phyloP scores from a whole-genome alignment of 2,329 filamentous ascomycete genomes.

The Fusarium sp. region DNA sequence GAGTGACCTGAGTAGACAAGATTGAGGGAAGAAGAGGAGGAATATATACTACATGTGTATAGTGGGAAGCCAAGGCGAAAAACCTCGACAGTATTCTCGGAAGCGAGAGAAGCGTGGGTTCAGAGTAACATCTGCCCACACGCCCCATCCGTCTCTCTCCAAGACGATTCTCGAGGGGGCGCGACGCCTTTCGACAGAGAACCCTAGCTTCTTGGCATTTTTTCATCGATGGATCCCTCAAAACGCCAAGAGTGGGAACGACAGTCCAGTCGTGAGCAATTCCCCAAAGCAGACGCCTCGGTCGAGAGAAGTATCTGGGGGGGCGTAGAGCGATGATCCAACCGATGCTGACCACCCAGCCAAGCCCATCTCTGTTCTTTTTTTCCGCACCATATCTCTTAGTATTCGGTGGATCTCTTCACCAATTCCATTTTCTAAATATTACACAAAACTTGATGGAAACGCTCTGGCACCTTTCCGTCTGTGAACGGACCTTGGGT shows the following conservation, averaged over 20 bases:
- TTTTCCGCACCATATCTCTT: background rate
- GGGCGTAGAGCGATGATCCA: background rate
- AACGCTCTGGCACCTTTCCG: background rate
- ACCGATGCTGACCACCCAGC: background rate
- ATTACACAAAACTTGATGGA: background rate
- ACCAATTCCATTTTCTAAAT: background rate
- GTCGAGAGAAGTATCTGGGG: constrained; percentile 11
- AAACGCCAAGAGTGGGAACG: constrained; percentile 37
- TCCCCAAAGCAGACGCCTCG: constrained; percentile 17
- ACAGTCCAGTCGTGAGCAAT: constrained; percentile 17
- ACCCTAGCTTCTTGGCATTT: constrained; percentile 8
- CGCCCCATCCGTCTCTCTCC: constrained; percentile 7
- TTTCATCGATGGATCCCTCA: constrained; percentile 19
- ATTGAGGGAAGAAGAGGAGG: constrained; percentile 1
- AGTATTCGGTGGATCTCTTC: background rate
- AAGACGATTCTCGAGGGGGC: constrained; percentile 17
- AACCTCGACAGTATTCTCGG: background rate
- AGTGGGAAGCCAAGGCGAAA: background rate
- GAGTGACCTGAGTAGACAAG: constrained; percentile 16
- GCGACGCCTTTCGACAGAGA: background rate
- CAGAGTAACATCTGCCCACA: constrained; percentile 7
- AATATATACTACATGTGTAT: constrained; percentile 11
- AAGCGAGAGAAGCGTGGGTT: constrained; percentile 2
- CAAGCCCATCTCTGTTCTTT: background rate
- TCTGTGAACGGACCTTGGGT: background rate